phyloP scores from a whole-genome alignment of 345 rosid genomes.

The Eutrema yunnanense region DNA sequence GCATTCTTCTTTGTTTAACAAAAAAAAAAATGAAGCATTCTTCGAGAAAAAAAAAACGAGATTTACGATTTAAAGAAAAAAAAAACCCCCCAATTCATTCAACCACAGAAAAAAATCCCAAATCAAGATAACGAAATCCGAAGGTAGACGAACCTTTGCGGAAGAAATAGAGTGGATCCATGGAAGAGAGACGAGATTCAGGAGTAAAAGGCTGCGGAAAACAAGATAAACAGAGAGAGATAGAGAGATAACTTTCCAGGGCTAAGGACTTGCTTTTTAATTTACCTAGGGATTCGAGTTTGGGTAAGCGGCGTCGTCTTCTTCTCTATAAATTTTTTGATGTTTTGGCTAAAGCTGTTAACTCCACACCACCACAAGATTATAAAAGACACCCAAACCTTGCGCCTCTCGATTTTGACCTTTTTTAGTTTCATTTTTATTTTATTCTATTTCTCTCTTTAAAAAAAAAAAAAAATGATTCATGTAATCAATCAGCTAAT shows the following conservation, averaged over 20 bases:
- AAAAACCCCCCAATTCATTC: no score
- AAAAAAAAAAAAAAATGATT: no score
- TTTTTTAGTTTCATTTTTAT: background rate
- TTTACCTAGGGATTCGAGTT: slow-evolving; percentile 30
- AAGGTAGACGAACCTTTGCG: slow-evolving; percentile 51
- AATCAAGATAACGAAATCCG: slow-evolving; percentile 1
- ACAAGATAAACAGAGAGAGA: slow-evolving; percentile 4
- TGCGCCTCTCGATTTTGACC: slow-evolving; percentile 47
- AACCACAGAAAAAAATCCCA: background rate
- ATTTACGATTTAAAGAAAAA: background rate
- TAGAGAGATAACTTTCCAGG: background rate
- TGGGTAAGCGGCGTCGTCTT: slow-evolving; percentile 3
- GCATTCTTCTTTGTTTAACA: no score
- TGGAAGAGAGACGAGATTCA: slow-evolving; percentile 29
- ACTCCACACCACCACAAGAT: slow-evolving; percentile 39
- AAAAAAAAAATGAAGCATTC: background rate
- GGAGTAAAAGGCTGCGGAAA: slow-evolving; percentile 10
- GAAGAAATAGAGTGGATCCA: slow-evolving; percentile 70
- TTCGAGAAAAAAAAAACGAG: background rate
- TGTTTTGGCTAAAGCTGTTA: slow-evolving; percentile 9
- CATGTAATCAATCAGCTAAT: no score
- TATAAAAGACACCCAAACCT: slow-evolving; percentile 16
- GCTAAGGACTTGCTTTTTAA: background rate
- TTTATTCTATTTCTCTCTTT: no score
- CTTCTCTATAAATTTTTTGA: background rate